Evolutionary conservation across 768 basidiomycete genomes (phyloP).

Genomic region (Tulasnella sp.): DNA sequence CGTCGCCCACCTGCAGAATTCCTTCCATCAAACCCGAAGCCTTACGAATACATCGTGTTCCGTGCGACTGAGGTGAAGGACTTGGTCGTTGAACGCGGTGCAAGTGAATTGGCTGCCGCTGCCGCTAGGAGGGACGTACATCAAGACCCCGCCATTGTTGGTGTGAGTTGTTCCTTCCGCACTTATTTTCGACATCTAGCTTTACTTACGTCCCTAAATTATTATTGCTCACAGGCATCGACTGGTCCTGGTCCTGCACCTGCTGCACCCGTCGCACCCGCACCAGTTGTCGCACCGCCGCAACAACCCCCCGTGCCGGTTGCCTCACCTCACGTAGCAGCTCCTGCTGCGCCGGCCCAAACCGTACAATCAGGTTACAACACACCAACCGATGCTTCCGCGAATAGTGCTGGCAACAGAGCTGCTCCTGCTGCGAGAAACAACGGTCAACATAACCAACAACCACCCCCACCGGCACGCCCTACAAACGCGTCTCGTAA

Average conservation of each 20-base stretch:
- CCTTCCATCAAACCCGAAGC: slow-evolving; percentile 72
- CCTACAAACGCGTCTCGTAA: too few species aligned
- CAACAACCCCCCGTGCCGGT: too few species aligned
- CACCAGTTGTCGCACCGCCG: slow-evolving; percentile 40
- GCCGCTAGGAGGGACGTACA: slow-evolving; percentile 35
- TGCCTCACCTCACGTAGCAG: too few species aligned
- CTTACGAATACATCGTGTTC: slow-evolving; percentile 85
- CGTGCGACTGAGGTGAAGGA: slow-evolving; percentile 85
- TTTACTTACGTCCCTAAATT: too few species aligned
- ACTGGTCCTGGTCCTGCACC: background rate
- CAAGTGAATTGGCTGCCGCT: background rate
- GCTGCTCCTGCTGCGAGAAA: slow-evolving; percentile 13
- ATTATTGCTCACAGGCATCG: too few species aligned
- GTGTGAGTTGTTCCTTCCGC: slow-evolving; percentile 41
- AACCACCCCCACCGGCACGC: too few species aligned
- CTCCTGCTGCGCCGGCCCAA: too few species aligned
- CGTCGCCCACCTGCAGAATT: slow-evolving; percentile 53
- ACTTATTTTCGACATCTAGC: background rate
- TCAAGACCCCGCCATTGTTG: slow-evolving; percentile 77
- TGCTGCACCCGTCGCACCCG: background rate
- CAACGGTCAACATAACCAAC: background rate
- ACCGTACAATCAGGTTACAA: too few species aligned
- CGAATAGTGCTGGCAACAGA: too few species aligned
- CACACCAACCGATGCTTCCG: too few species aligned
- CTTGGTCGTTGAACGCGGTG: slow-evolving; percentile 54